phyloP scores from a whole-genome alignment of 768 basidiomycete genomes.

The Rhizopogon vesiculosus region DNA sequence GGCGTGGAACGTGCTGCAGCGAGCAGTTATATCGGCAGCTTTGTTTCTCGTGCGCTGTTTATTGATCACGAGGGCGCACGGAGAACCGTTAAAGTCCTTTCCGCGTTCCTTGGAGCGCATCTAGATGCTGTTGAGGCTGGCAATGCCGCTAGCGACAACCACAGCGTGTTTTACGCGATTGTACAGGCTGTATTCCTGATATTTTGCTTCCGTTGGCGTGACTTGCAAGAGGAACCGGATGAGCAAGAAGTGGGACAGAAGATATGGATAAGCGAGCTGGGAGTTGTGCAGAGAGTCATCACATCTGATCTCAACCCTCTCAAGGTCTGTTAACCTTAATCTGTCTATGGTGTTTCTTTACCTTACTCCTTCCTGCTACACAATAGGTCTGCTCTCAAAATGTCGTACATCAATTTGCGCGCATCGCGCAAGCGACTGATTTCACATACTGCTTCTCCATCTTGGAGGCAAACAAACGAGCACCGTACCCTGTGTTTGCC shows the following conservation, averaged over 20 bases:
- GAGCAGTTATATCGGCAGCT: constrained; percentile 88
- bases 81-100: constrained; percentile 77
- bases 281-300: constrained; percentile 74
- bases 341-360: background rate
- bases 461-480: constrained; percentile 81
- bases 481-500: constrained; percentile 38
- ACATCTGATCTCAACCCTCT: constrained; percentile 85
- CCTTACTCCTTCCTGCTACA: background rate
- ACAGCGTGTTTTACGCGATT: constrained; percentile 88
- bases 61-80: constrained; percentile 73
- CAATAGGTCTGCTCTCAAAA: constrained; percentile 82
- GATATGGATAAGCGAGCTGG: constrained; percentile 84
- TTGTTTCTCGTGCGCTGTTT: constrained; percentile 86
- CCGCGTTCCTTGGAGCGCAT: constrained; percentile 75
- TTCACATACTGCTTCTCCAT: constrained; percentile 95
- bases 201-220: constrained; percentile 97
- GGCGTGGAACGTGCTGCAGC: constrained; percentile 86
- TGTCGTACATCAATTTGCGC: constrained; percentile 93
- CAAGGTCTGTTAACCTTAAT: constrained; percentile 47
- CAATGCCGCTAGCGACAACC: constrained; percentile 30
- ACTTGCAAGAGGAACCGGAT: constrained; percentile 61
- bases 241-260: constrained; percentile 48
- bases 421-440: constrained; percentile 81
- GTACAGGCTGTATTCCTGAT: constrained; percentile 91
- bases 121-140: constrained; percentile 54